Percentiles rank a stretch among this genome's conserved stretches.
Evolutionary conservation across 345 rosid genomes (phyloP).

Genomic region (Kandelia obovata): DNA sequence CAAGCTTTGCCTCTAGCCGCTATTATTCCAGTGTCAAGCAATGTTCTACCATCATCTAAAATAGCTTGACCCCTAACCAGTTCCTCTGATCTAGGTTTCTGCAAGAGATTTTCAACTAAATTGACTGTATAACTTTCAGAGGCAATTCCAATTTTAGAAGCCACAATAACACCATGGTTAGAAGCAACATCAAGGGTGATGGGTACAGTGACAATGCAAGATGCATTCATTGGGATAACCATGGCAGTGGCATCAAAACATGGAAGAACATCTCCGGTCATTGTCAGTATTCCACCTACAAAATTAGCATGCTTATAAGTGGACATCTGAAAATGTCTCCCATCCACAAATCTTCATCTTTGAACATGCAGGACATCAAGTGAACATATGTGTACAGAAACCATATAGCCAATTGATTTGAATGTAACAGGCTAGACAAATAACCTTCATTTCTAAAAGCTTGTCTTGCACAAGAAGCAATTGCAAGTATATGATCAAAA

Average conservation of each 20-base stretch:
- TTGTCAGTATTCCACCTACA: conserved; percentile 82
- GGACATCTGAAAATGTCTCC: background rate
- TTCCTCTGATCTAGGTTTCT: conserved; percentile 78
- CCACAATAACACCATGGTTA: conserved; percentile 91
- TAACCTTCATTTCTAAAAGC: conserved; percentile 71
- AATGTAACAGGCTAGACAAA: conserved; percentile 11
- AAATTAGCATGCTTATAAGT: background rate
- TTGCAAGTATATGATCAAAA: conserved; percentile 94
- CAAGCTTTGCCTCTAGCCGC: conserved; percentile 92
- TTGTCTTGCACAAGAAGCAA: conserved; percentile 87
- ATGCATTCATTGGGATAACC: conserved; percentile 74
- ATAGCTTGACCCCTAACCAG: conserved; percentile 68
- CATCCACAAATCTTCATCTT: background rate
- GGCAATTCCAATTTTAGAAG: conserved; percentile 47
- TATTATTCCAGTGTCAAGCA: conserved; percentile 93
- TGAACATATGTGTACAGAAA: background rate
- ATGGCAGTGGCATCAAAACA: conserved; percentile 85
- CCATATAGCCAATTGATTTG: background rate
- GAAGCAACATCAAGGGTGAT: conserved; percentile 93
- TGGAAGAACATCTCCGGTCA: conserved; percentile 99
- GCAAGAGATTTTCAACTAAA: conserved; percentile 78
- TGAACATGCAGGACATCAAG: background rate
- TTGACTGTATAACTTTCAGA: conserved; percentile 41
- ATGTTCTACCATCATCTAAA: conserved; percentile 80
- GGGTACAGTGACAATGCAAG: conserved; percentile 87